Percentiles rank a stretch among this genome's conserved stretches.
These are phyloP conservation scores for Pseudocercospora ulei DNA, from an alignment of 2,329 filamentous ascomycete genomes.

Conservation along the genomic window DNA sequence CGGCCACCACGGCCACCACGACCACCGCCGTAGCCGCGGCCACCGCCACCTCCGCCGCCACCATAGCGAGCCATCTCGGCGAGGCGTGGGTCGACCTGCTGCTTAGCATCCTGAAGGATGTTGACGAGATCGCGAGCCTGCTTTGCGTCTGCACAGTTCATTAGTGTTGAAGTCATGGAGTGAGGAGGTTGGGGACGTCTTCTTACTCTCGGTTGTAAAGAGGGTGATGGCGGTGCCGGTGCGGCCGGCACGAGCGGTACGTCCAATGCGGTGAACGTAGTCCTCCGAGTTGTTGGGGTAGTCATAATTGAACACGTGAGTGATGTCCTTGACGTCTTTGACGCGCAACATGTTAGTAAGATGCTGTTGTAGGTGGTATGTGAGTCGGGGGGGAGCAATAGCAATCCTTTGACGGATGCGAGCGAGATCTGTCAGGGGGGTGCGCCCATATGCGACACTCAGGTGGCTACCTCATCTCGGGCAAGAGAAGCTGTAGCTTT, in stretches of 20 bases:
- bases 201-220: conserved; percentile 98
- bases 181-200: conserved; percentile 6
- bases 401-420: conserved; percentile 48
- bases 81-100: conserved; percentile 92
- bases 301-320: conserved; percentile 99
- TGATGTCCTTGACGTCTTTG: conserved; percentile 99
- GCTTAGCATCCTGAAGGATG: conserved; percentile 91
- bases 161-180: conserved; percentile 24
- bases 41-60: conserved; percentile 65
- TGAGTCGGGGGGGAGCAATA: conserved; percentile 39
- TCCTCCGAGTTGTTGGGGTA: conserved; percentile 86
- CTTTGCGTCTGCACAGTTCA: conserved; percentile 42
- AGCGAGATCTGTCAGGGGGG: conserved; percentile 34
- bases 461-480: conserved; percentile 24
- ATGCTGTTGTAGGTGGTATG: conserved; percentile 19
- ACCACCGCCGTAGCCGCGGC: conserved; percentile 47
- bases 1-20: conserved; percentile 27
- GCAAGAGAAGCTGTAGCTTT: conserved; percentile 18
- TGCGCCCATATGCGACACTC: conserved; percentile 27
- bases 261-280: conserved; percentile 59
- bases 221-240: conserved; percentile 95
- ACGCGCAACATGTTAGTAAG: conserved; percentile 45
- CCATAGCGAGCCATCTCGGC: conserved; percentile 92
- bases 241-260: conserved; percentile 65
- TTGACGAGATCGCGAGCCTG: conserved; percentile 87